Base-by-base conservation (phyloP, 2,329 filamentous ascomycete species). In the Neoscytalidium dimidiatum region DNA sequence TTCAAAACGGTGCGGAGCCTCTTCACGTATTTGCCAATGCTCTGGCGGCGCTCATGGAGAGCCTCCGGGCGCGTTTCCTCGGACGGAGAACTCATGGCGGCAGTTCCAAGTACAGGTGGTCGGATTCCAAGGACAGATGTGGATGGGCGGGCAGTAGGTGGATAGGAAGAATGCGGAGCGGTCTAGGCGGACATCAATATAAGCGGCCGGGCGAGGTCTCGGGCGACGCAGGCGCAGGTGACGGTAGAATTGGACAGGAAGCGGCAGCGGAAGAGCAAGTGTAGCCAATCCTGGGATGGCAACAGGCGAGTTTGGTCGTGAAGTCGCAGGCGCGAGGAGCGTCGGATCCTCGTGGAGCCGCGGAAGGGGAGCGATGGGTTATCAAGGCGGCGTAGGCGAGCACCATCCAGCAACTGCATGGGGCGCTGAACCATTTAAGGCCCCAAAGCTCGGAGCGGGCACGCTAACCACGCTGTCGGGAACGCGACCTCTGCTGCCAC, bases 21-120 rank as follows among this genome's bases (percentile, higher is more conserved):
- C 74, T 78, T 78, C 49, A 78, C 73, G 60, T 78, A 78, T 67
- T 75, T 77, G 9, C 74, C 74, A 69, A 78, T 62, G 64, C 72
- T 74, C 68, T 72, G 73, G 53, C 74, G 70, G 35, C 73, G 72
- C 44, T 75, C 71, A 17, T 65, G 48, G 33, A 60, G 43, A 23
- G 53, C 52, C 44, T 57, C 52, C n/a, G 51, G 51, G 31, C 51
- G 49, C 2, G 13, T 28, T 33, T 64, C 63, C 63, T 58, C 44
- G 29, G 46, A 19, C n/a, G 64, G 46, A 17, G 56, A 46, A 28
- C 56, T 65, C 64, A 65, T 65, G 56, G 41, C 29, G 33, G 41
- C 17, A 9, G 53, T 21, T 58, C 38, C 23, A 3, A 26, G 52
- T 21, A n/a, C 41, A 33, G 56, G 21, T 17, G 17, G 38, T 26